These are phyloP conservation scores for Aspergillus conjunctus DNA, from an alignment of 495 filamentous ascomycete species.

Conservation along the genomic window DNA sequence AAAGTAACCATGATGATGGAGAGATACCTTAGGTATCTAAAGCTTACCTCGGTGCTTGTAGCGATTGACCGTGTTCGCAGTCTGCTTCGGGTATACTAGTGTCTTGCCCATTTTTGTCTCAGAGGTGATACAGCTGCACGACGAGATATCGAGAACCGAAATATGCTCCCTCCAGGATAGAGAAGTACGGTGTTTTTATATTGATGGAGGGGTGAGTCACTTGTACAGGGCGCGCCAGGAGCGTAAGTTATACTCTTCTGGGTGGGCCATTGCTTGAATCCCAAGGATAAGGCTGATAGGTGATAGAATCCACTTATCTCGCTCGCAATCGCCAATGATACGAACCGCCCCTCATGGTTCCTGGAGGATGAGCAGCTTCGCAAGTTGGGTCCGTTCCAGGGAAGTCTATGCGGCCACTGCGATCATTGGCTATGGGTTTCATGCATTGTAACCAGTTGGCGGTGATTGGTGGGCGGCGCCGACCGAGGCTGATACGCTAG, in stretches of 20 bases:
- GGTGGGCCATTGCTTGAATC: neutral
- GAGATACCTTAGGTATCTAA: neutral
- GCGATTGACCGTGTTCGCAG: constrained; percentile 72
- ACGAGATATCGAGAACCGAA: neutral
- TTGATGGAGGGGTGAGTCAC: constrained; percentile 5
- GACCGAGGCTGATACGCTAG: constrained; percentile 12
- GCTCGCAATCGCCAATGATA: neutral
- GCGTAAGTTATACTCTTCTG: constrained; percentile 12
- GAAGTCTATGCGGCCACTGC: constrained; percentile 13
- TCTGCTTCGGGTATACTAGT: constrained; percentile 67
- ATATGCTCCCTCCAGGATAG: neutral
- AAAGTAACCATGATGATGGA: neutral
- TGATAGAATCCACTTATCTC: neutral
- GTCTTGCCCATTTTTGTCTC: constrained; percentile 45
- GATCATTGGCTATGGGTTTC: neutral
- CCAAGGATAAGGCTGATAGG: neutral
- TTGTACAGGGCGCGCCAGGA: neutral
- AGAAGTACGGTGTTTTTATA: neutral
- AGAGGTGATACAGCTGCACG: neutral
- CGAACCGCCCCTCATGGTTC: neutral
- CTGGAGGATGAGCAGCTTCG: neutral
- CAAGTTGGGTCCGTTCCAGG: constrained; percentile 8
- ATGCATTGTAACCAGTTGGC: constrained; percentile 8
- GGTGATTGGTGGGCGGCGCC: constrained; percentile 41
- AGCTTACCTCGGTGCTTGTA: constrained; percentile 64